These are phyloP conservation scores for Rhamnella rubrinervis DNA, from an alignment of 331 rosid species.

Conservation along the genomic window DNA sequence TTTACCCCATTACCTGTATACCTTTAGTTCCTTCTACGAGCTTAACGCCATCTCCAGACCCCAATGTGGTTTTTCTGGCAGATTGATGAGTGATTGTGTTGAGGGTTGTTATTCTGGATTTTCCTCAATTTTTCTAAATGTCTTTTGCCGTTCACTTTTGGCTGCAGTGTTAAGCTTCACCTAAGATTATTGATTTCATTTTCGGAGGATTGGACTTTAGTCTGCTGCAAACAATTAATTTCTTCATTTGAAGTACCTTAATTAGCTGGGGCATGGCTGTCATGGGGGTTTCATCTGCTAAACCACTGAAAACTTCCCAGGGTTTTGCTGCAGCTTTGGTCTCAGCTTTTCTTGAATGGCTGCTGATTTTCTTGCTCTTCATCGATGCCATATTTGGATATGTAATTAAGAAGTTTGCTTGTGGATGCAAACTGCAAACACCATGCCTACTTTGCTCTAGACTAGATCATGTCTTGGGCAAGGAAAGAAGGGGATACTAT, in stretches of 20 bases:
- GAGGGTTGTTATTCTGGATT: background rate
- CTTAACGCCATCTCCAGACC: background rate
- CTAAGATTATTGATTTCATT: slow-evolving; percentile 26
- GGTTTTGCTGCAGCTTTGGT: slow-evolving; percentile 40
- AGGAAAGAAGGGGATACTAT: slow-evolving; percentile 53
- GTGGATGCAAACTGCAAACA: slow-evolving; percentile 50
- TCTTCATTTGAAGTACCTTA: slow-evolving; percentile 24
- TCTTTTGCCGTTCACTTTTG: slow-evolving; percentile 1
- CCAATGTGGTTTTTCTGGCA: background rate
- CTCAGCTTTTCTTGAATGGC: slow-evolving; percentile 80
- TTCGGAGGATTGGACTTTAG: slow-evolving; percentile 34
- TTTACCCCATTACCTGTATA: background rate
- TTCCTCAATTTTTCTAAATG: slow-evolving; percentile 2
- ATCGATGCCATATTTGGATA: slow-evolving; percentile 60
- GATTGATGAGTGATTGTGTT: background rate
- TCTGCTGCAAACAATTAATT: slow-evolving; percentile 27
- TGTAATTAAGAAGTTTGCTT: slow-evolving; percentile 66
- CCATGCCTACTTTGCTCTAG: slow-evolving; percentile 94
- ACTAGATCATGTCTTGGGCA: slow-evolving; percentile 79
- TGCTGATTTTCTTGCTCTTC: slow-evolving; percentile 64
- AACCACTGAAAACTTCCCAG: slow-evolving; percentile 18
- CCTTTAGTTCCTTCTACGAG: background rate
- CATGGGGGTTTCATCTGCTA: slow-evolving; percentile 35
- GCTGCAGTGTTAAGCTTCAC: slow-evolving; percentile 21
- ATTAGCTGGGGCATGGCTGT: slow-evolving; percentile 39